Conservation (phyloP, 2,329 filamentous ascomycete species). For the Intubia oerlemansii region DNA sequence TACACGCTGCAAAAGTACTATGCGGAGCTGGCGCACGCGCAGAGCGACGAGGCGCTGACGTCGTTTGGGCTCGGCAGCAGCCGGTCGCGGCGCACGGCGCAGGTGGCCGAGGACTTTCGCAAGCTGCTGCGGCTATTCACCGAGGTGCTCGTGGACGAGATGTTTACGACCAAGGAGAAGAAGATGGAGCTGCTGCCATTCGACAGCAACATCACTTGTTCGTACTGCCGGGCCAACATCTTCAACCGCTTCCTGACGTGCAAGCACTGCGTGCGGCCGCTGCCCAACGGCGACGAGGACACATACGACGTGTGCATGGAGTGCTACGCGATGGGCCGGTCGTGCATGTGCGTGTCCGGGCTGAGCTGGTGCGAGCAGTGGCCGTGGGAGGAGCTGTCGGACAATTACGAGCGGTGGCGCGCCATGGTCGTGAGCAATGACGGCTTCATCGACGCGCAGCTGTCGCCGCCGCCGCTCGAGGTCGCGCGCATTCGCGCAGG, state of each 20-base stretch:
- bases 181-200: conserved; percentile 58
- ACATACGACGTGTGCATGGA: conserved; percentile 97
- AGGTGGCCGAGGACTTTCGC: conserved; percentile 62
- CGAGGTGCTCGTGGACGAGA: conserved; percentile 63
- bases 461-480: conserved; percentile 48
- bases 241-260: conserved; percentile 95
- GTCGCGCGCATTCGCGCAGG: conserved; percentile 43
- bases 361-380: conserved; percentile 89
- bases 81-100: conserved; percentile 27
- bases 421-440: conserved; percentile 55
- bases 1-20: conserved; percentile 68
- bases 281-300: conserved; percentile 49
- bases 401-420: conserved; percentile 69
- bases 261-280: conserved; percentile 52
- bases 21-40: conserved; percentile 34
- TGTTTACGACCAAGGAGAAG: conserved; percentile 53
- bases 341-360: conserved; percentile 70
- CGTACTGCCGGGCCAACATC: conserved; percentile 88
- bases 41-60: conserved; percentile 20
- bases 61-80: conserved; percentile 22
- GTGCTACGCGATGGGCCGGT: conserved; percentile 92
- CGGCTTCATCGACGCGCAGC: conserved; percentile 40
- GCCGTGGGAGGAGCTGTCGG: conserved; percentile 55
- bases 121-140: conserved; percentile 60
- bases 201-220: conserved; percentile 84